Percentiles rank a stretch among this genome's conserved stretches.
These are phyloP conservation scores for Podospora didyma DNA, from an alignment of 495 filamentous ascomycete genomes.

Conservation along the genomic window DNA sequence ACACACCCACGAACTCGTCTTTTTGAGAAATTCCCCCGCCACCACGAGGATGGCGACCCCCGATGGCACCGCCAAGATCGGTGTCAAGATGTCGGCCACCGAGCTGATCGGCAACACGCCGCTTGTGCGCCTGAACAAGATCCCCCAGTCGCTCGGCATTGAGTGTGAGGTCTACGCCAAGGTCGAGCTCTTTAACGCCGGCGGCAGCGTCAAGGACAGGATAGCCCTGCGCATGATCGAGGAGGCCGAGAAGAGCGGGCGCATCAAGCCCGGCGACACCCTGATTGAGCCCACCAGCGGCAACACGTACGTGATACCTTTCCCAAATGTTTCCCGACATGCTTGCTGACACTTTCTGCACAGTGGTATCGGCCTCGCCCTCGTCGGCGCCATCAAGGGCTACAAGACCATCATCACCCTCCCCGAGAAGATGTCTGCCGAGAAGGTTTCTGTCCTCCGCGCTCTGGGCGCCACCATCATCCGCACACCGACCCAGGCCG, in stretches of 20 bases:
- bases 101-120: slow-evolving; percentile 89
- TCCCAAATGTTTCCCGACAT: neutral
- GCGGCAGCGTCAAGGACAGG: slow-evolving; percentile 95
- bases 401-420: slow-evolving; percentile 99
- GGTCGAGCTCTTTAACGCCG: slow-evolving; percentile 94
- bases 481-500: slow-evolving; percentile 92
- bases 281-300: slow-evolving; percentile 97
- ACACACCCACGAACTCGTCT: neutral
- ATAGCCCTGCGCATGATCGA: slow-evolving; percentile 98
- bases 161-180: slow-evolving; percentile 91
- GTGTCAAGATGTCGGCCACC: slow-evolving; percentile 40
- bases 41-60: slow-evolving; percentile 7
- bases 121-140: slow-evolving; percentile 83
- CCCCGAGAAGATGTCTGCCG: slow-evolving; percentile 98
- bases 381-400: slow-evolving; percentile 92
- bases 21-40: neutral
- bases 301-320: slow-evolving; percentile 64
- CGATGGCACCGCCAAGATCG: slow-evolving; percentile 18
- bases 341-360: slow-evolving; percentile 10
- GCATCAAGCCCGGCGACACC: slow-evolving; percentile 95
- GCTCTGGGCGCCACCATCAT: slow-evolving; percentile 97
- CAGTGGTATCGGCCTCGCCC: slow-evolving; percentile 87
- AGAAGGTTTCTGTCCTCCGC: slow-evolving; percentile 92
- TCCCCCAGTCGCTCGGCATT: slow-evolving; percentile 86
- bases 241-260: slow-evolving; percentile 81